Evolutionary conservation across 2,329 filamentous ascomycete species (phyloP).

Genomic region (Ophiostoma australiae): DNA sequence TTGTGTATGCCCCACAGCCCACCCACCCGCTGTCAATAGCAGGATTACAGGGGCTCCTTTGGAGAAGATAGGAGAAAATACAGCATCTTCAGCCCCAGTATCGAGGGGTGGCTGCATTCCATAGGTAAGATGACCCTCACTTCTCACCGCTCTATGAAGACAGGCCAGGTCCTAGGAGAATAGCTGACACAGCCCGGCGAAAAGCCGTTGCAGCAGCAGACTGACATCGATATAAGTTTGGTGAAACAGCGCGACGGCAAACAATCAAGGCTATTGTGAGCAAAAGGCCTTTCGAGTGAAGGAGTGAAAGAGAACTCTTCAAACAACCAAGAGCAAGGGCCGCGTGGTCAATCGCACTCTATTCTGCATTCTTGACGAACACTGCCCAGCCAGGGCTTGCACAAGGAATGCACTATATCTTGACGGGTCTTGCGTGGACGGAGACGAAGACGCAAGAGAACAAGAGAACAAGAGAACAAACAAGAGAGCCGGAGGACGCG

Average conservation of each 20-base stretch:
- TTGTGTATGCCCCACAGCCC: background rate
- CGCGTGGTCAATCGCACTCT: constrained; percentile 10
- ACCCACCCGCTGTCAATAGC: background rate
- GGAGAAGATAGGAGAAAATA: background rate
- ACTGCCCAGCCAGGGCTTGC: background rate
- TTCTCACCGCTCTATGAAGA: background rate
- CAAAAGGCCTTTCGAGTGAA: background rate
- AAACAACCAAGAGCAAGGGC: background rate
- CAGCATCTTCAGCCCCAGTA: background rate
- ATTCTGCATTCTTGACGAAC: background rate
- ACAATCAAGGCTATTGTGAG: background rate
- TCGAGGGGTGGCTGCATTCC: background rate
- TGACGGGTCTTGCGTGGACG: background rate
- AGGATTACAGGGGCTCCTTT: constrained; percentile 1
- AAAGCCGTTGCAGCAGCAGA: background rate
- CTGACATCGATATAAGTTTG: background rate
- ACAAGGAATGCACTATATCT: background rate
- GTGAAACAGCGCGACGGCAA: background rate
- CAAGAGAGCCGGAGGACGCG: background rate
- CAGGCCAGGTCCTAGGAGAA: background rate
- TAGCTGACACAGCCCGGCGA: background rate
- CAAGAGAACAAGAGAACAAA: background rate
- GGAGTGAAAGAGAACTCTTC: background rate
- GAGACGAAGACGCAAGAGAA: background rate
- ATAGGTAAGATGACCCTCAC: background rate